A percentile compares a stretch with the other conserved stretches of the same genome.
These are phyloP conservation scores for Austroboletus novae-zelandiae DNA, from an alignment of 1,284 basidiomycete genomes.

Conservation along the genomic window DNA sequence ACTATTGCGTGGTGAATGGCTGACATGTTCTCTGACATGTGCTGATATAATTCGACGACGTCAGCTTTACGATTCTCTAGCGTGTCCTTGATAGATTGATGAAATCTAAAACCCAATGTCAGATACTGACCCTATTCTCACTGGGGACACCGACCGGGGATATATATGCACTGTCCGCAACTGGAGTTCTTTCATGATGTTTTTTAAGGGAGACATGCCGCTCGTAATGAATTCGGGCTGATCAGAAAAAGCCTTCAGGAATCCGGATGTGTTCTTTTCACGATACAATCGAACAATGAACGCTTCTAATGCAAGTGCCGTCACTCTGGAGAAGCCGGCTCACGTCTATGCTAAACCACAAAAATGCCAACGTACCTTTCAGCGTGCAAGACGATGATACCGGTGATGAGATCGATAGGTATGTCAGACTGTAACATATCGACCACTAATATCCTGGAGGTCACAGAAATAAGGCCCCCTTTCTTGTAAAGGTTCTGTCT, in stretches of 20 bases:
- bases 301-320: constrained; percentile 81
- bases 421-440: constrained; percentile 92
- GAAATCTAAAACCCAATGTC: constrained; percentile 61
- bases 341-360: background rate
- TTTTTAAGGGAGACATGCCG: constrained; percentile 88
- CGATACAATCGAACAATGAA: constrained; percentile 90
- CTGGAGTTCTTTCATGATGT: constrained; percentile 91
- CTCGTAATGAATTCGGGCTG: constrained; percentile 93
- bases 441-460: constrained; percentile 91
- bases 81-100: constrained; percentile 78
- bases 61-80: constrained; percentile 85
- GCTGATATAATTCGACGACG: constrained; percentile 90
- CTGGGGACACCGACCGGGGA: constrained; percentile 62
- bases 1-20: constrained; percentile 93
- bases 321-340: constrained; percentile 56
- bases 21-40: constrained; percentile 82
- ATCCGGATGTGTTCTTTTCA: constrained; percentile 84
- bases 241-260: constrained; percentile 96
- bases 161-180: constrained; percentile 88
- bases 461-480: constrained; percentile 90
- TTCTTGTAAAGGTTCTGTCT: constrained; percentile 85
- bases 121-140: background rate
- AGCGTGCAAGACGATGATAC: constrained; percentile 91
- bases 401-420: constrained; percentile 83
- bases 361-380: constrained; percentile 61